These are phyloP conservation scores for Fusarium nodosum DNA, from an alignment of 2,329 filamentous ascomycete genomes.

Conservation along the genomic window DNA sequence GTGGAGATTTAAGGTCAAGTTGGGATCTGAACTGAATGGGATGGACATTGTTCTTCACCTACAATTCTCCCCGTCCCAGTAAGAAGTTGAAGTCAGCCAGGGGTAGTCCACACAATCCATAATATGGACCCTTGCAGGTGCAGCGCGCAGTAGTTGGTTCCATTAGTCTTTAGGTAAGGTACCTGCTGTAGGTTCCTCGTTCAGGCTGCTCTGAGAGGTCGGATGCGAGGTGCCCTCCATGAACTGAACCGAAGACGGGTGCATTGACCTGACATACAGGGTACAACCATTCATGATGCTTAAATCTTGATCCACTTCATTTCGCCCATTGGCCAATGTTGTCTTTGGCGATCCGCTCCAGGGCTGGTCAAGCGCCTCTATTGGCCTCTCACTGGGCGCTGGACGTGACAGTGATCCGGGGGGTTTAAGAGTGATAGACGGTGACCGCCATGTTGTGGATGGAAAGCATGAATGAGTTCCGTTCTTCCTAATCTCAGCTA, in stretches of 20 bases:
- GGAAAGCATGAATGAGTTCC: conserved; percentile 31
- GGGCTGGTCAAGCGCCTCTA: conserved; percentile 19
- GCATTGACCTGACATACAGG: conserved; percentile 28
- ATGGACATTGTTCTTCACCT: conserved; percentile 24
- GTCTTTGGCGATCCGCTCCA: conserved; percentile 39
- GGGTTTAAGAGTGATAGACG: conserved; percentile 29
- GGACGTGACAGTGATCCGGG: conserved; percentile 33
- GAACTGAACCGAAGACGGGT: conserved; percentile 35
- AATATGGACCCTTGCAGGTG: conserved; percentile 39
- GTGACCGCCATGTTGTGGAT: conserved; percentile 26
- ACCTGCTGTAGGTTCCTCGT: conserved; percentile 14
- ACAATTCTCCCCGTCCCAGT: conserved; percentile 26
- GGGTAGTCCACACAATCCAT: conserved; percentile 35
- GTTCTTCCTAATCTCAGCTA: conserved; percentile 34
- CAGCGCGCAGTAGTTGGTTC: conserved; percentile 22
- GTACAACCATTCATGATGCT: conserved; percentile 24
- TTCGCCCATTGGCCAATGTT: conserved; percentile 28
- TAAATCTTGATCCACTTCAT: conserved; percentile 33
- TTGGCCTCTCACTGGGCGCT: conserved; percentile 20
- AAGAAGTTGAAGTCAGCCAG: conserved; percentile 44
- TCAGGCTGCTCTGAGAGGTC: conserved; percentile 26
- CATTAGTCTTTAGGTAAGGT: conserved; percentile 13
- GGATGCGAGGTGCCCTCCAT: conserved; percentile 32
- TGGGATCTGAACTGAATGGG: conserved; percentile 36
- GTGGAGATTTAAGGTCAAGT: conserved; percentile 40